These are phyloP conservation scores for Brettanomyces sp. DNA, from an alignment of 805 yeast species.

Conservation along the genomic window DNA sequence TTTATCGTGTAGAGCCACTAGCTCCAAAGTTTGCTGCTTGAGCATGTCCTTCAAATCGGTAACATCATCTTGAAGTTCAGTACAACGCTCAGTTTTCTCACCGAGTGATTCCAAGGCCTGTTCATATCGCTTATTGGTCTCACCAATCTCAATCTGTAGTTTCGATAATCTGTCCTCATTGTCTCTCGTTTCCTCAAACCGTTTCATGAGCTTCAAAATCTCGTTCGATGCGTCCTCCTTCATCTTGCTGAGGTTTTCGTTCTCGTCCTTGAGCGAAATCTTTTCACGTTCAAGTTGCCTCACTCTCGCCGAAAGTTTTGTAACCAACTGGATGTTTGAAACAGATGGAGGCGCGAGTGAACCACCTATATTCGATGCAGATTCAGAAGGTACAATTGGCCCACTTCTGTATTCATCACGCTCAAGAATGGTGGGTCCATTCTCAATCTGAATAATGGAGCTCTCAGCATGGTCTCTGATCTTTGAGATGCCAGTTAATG, in stretches of 20 bases:
- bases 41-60: constrained; percentile 80
- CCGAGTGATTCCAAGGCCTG: constrained; percentile 67
- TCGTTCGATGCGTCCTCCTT: constrained; percentile 64
- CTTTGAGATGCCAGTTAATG: not conserved
- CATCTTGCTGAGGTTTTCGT: constrained; percentile 40
- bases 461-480: not conserved
- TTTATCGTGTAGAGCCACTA: constrained; percentile 53
- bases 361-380: constrained; percentile 4
- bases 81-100: constrained; percentile 78
- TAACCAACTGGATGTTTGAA: constrained; percentile 49
- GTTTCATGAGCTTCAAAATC: constrained; percentile 48
- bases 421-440: not conserved
- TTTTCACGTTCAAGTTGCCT: constrained; percentile 77
- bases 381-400: not conserved
- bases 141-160: constrained; percentile 11
- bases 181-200: constrained; percentile 35
- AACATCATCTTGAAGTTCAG: constrained; percentile 82
- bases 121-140: constrained; percentile 17
- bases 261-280: constrained; percentile 53
- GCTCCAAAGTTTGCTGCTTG: constrained; percentile 76
- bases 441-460: constrained; percentile 3
- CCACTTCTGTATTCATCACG: not conserved
- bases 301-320: constrained; percentile 67
- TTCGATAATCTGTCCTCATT: constrained; percentile 20
- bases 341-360: constrained; percentile 1